phyloP scores from a whole-genome alignment of 2,329 filamentous ascomycete genomes.

The Penicillium sp. region DNA sequence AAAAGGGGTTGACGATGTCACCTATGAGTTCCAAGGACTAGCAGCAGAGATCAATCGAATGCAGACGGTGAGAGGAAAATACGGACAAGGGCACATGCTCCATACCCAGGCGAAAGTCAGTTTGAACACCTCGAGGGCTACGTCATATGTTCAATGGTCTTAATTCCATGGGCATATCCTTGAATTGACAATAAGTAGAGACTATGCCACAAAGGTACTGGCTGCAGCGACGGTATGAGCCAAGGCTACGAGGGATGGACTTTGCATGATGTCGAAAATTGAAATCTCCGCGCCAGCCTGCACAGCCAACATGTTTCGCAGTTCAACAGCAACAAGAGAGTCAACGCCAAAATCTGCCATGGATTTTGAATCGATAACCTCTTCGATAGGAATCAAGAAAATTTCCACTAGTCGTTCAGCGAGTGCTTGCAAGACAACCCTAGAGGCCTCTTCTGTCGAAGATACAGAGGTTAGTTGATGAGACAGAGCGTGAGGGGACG shows the following conservation, averaged over 20 bases:
- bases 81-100: no score
- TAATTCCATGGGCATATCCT: no score
- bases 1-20: no score
- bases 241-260: background rate
- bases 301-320: slow-evolving; percentile 1
- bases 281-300: background rate
- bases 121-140: no score
- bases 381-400: slow-evolving; percentile 10
- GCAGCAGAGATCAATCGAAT: no score
- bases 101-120: no score
- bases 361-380: background rate
- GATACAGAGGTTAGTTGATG: background rate
- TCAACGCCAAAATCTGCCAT: slow-evolving; percentile 2
- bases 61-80: no score
- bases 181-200: no score
- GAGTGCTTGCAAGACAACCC: background rate
- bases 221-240: background rate
- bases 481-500: background rate
- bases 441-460: background rate
- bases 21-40: no score
- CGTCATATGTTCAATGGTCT: no score
- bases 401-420: slow-evolving; percentile 4
- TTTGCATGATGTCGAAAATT: slow-evolving; percentile 1
- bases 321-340: slow-evolving; percentile 12
- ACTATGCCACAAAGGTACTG: background rate